These are phyloP conservation scores for Eutrema japonicum DNA, from an alignment of 345 rosid genomes.

Conservation along the genomic window DNA sequence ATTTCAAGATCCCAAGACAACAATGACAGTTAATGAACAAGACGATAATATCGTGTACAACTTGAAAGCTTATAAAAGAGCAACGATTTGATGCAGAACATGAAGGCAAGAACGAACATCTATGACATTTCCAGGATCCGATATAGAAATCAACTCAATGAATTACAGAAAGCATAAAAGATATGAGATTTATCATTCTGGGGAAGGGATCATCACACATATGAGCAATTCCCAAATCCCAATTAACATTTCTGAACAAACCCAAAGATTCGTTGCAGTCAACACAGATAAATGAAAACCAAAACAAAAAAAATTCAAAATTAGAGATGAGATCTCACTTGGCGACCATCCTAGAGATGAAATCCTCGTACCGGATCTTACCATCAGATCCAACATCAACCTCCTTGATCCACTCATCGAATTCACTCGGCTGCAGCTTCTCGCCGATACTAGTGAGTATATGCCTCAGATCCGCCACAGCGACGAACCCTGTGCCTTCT, in stretches of 20 bases:
- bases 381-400: constrained; percentile 84
- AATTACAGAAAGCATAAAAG: background rate
- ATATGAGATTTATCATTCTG: background rate
- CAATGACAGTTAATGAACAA: no score
- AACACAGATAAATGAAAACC: background rate
- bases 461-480: constrained; percentile 90
- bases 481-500: constrained; percentile 74
- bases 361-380: constrained; percentile 89
- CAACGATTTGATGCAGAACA: no score
- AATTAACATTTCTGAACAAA: constrained; percentile 12
- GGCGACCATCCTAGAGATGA: constrained; percentile 87
- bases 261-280: background rate
- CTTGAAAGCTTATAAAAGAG: no score
- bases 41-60: no score
- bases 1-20: no score
- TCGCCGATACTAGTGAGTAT: constrained; percentile 86
- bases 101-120: no score
- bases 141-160: background rate
- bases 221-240: background rate
- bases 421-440: constrained; percentile 77
- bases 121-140: background rate
- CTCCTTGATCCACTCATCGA: constrained; percentile 96
- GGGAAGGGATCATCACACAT: no score
- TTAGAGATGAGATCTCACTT: constrained; percentile 55
- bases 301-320: background rate